These are phyloP conservation scores for Kluyveromyces lactis DNA, from an alignment of 805 yeast species.

Conservation along the genomic window DNA sequence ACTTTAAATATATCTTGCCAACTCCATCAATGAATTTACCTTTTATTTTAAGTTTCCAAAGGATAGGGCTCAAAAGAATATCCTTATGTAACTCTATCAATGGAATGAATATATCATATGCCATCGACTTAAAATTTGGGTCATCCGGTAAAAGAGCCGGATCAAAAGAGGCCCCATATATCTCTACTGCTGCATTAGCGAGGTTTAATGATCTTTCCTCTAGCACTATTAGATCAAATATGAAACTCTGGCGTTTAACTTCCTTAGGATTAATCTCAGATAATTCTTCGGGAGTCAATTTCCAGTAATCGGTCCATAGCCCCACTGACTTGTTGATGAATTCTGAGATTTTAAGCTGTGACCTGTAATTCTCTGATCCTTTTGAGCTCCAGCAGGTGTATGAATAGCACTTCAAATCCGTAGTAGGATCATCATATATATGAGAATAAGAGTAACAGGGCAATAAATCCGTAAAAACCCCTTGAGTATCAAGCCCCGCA, in stretches of 20 bases:
- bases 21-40: slow-evolving; percentile 61
- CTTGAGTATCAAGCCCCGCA: slow-evolving; percentile 28
- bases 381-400: slow-evolving; percentile 18
- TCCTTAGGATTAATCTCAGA: slow-evolving; percentile 41
- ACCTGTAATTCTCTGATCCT: slow-evolving; percentile 10
- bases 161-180: slow-evolving; percentile 38
- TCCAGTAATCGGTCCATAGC: slow-evolving; percentile 66
- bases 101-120: slow-evolving; percentile 48
- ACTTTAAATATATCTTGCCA: slow-evolving; percentile 52
- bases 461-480: slow-evolving; percentile 29
- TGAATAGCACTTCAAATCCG: slow-evolving; percentile 41
- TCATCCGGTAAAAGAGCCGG: slow-evolving; percentile 41
- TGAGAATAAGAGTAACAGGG: slow-evolving; percentile 28
- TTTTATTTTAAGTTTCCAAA: slow-evolving; percentile 46
- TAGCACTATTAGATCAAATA: slow-evolving; percentile 64
- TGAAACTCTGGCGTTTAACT: slow-evolving; percentile 61
- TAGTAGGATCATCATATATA: slow-evolving; percentile 35
- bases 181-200: slow-evolving; percentile 54
- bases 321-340: slow-evolving; percentile 30
- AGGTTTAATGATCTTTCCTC: slow-evolving; percentile 66
- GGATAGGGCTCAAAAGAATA: slow-evolving; percentile 48
- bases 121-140: slow-evolving; percentile 49
- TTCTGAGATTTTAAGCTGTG: slow-evolving; percentile 28
- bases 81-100: slow-evolving; percentile 48
- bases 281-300: slow-evolving; percentile 45